Base-by-base conservation (phyloP, 805 yeast genomes). In the Pichia californica region DNA sequence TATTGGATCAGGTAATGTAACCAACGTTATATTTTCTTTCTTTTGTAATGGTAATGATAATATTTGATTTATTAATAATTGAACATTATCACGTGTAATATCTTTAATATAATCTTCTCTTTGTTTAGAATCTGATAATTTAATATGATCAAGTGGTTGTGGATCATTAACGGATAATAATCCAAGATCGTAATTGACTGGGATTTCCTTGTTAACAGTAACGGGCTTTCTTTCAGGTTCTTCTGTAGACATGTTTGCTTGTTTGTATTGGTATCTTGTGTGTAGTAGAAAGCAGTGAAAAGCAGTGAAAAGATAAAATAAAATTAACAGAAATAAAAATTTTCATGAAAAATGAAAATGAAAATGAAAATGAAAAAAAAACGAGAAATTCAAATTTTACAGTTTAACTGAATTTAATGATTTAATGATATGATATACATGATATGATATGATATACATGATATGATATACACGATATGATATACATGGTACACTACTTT, bases 81-180 rank as follows among this genome's bases (percentile, higher is more conserved):
- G 99, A 25, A 86, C 87, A 62, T 93, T 89, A 58, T 91, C 99
- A 68, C 99, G 80, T 30, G 96, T 79, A 16, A 78, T 69, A 6
- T 75, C 66, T 41, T 73, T 70, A 47, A 93, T 67, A 48, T 82
- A 75, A 38, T 68, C 73, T 61, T 88, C 95, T 55, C 76, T 78
- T 35, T 73, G 68, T 31, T 58, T 58, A 16, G 73, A 71, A 54
- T 82, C 74, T 4, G 71, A 66, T 40, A 87, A 66, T 51, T 76
- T 71, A 14, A 69, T 68, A 32, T 71, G 69, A 52, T 86, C 94
- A 51, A 91, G 66, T 18, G 96, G 95, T 62, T 88, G 89, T 30
- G 89, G 71, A 64, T 91, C 98, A 59, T 87, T 89, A 2, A 85
- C 86, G 5, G 96, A 83, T 43, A 93, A 72, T 63, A 91, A 85